A percentile compares a stretch with the other conserved stretches of the same genome.
Evolutionary conservation across 2,329 filamentous ascomycete genomes (phyloP).

Genomic region (Remersonia thermophila): DNA sequence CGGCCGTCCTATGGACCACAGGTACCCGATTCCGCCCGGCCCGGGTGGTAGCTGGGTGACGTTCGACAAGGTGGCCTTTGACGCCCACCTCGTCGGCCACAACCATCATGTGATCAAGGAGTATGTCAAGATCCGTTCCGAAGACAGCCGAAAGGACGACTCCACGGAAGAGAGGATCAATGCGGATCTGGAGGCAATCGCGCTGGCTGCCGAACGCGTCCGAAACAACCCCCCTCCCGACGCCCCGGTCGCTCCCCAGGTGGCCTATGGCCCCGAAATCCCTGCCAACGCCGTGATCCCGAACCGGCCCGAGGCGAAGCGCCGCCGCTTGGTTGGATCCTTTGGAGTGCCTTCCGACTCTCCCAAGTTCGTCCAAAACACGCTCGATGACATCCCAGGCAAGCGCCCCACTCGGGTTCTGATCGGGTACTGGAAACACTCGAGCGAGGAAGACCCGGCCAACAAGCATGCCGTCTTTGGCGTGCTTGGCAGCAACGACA

Average conservation of each 20-base stretch:
- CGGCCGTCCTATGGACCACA: constrained; percentile 34
- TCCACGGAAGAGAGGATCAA: constrained; percentile 27
- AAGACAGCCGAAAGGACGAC: constrained; percentile 21
- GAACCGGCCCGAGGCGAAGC: constrained; percentile 31
- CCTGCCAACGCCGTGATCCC: constrained; percentile 30
- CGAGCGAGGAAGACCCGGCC: constrained; percentile 30
- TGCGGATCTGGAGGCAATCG: constrained; percentile 31
- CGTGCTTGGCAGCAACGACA: constrained; percentile 49
- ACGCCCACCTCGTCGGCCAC: constrained; percentile 41
- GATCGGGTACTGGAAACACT: constrained; percentile 47
- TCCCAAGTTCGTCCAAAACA: constrained; percentile 3
- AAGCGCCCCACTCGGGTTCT: constrained; percentile 46
- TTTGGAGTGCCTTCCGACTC: constrained; percentile 5
- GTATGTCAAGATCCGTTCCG: constrained; percentile 44
- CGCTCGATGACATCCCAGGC: constrained; percentile 34
- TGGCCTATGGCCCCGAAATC: constrained; percentile 40
- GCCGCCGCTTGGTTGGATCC: constrained; percentile 29
- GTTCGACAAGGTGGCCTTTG: constrained; percentile 48
- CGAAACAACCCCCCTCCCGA: constrained; percentile 32
- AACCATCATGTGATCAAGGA: constrained; percentile 49
- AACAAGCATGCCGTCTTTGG: constrained; percentile 52
- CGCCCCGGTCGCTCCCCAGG: constrained; percentile 26
- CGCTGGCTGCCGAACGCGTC: constrained; percentile 34
- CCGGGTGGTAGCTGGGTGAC: constrained; percentile 54
- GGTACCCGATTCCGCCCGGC: constrained; percentile 40